Evolutionary conservation across 1,139 yeast genomes (phyloP).

Genomic region (Saccharomyces pastorianus): DNA sequence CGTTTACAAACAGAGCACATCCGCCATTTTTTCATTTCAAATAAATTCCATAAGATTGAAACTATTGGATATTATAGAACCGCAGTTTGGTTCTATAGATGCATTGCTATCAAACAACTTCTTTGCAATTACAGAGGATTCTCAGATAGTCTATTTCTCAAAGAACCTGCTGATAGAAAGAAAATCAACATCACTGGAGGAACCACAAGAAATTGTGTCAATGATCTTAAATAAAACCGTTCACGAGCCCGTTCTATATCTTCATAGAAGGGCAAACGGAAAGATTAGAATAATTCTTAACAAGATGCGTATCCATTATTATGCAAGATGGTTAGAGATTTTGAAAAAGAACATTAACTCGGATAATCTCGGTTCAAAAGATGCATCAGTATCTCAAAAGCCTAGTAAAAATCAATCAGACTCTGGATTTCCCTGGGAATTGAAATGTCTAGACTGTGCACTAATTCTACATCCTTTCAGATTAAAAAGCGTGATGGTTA

Average conservation of each 20-base stretch:
- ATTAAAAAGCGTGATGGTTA: slow-evolving; percentile 44
- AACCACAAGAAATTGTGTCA: slow-evolving; percentile 21
- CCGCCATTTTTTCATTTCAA: slow-evolving; percentile 17
- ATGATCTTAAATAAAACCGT: slow-evolving; percentile 1
- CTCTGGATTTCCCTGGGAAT: slow-evolving; percentile 31
- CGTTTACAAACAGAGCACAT: slow-evolving; percentile 23
- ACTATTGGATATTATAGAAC: slow-evolving; percentile 29
- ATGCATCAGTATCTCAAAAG: slow-evolving; percentile 1
- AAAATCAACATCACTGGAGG: slow-evolving; percentile 32
- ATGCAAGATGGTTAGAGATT: slow-evolving; percentile 46
- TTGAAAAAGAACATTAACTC: slow-evolving; percentile 5
- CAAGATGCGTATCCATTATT: slow-evolving; percentile 43
- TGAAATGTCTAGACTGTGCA: slow-evolving; percentile 45
- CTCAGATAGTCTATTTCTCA: slow-evolving; percentile 32
- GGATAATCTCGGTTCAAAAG: neutral
- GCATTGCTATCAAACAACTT: slow-evolving; percentile 28
- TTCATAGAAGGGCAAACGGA: slow-evolving; percentile 26
- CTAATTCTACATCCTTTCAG: slow-evolving; percentile 55
- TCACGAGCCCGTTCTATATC: slow-evolving; percentile 33
- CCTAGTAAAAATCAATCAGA: neutral
- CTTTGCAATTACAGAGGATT: slow-evolving; percentile 33
- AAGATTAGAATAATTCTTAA: slow-evolving; percentile 37
- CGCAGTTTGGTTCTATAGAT: slow-evolving; percentile 42
- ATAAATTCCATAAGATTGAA: slow-evolving; percentile 22
- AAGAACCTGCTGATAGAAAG: slow-evolving; percentile 6